phyloP scores from a whole-genome alignment of 371 early-diverging fungal species.

The Caulochytrium protostelioides region DNA sequence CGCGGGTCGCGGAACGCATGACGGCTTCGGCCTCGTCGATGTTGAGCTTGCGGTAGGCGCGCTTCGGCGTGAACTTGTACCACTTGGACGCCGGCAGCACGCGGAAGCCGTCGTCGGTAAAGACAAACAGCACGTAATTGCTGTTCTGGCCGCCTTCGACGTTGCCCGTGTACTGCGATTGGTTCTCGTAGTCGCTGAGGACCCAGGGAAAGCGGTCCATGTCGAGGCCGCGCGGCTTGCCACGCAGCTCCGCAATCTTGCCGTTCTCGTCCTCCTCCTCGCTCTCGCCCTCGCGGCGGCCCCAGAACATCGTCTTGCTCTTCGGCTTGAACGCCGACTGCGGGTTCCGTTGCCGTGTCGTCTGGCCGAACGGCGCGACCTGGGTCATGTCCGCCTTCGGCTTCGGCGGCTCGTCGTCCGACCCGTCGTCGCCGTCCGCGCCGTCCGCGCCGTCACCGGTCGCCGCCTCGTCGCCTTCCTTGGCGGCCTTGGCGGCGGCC shows the following conservation, averaged over 20 bases:
- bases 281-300: constrained; percentile 4
- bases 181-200: constrained; percentile 7
- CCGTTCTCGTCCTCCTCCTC: constrained; percentile 1
- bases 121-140: constrained; percentile 58
- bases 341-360: constrained; percentile 3
- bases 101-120: constrained; percentile 46
- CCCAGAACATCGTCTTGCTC: constrained; percentile 5
- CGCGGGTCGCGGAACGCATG: constrained; percentile 19
- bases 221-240: constrained; percentile 3
- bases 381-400: constrained; percentile 5
- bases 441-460: too few species aligned
- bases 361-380: constrained; percentile 7
- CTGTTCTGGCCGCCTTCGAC: constrained; percentile 56
- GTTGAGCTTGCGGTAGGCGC: constrained; percentile 55
- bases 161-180: constrained; percentile 37
- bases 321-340: constrained; percentile 12
- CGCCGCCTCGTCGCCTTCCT: too few species aligned
- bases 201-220: constrained; percentile 20
- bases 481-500: too few species aligned
- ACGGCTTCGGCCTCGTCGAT: constrained; percentile 83
- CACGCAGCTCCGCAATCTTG: background rate
- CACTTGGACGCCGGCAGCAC: constrained; percentile 68
- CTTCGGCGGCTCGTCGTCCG: too few species aligned
- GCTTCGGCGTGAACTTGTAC: constrained; percentile 72
- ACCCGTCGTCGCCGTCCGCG: too few species aligned